A percentile compares a stretch with the other conserved stretches of the same genome.
Conservation (phyloP, 192 early-diverging fungal genomes). For the Gigaspora rosea region DNA sequence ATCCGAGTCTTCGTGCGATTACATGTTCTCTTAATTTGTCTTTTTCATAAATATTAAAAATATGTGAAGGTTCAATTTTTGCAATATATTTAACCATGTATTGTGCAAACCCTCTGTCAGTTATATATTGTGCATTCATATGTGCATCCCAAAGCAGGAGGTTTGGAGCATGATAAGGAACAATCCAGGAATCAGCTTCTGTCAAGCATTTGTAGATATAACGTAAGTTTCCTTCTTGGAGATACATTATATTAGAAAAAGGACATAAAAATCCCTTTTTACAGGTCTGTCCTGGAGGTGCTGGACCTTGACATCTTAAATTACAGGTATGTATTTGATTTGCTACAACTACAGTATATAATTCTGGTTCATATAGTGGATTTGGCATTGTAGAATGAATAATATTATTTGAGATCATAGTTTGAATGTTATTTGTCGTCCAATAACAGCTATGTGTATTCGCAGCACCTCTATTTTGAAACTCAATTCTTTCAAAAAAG, state of each 20-base stretch:
- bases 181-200: neutral
- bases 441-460: no score
- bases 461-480: neutral
- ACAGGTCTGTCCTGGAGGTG: neutral
- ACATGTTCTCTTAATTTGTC: neutral
- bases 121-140: slow-evolving; percentile 1
- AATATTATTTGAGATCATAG: neutral
- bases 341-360: neutral
- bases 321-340: slow-evolving; percentile 2
- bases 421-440: neutral
- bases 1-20: neutral
- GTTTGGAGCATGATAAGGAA: neutral
- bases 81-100: slow-evolving; percentile 3
- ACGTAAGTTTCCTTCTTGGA: neutral
- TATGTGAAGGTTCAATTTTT: neutral
- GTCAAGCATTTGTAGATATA: neutral
- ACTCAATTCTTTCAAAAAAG: no score
- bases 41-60: slow-evolving; percentile 3
- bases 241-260: no score
- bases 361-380: neutral
- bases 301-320: neutral
- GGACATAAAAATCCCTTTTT: neutral
- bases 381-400: neutral
- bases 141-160: neutral
- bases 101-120: neutral